Evolutionary conservation across 306 rosid species (phyloP), one percentile per base, ranked within the genome.

Genomic region (Casuarina glauca): DNA sequence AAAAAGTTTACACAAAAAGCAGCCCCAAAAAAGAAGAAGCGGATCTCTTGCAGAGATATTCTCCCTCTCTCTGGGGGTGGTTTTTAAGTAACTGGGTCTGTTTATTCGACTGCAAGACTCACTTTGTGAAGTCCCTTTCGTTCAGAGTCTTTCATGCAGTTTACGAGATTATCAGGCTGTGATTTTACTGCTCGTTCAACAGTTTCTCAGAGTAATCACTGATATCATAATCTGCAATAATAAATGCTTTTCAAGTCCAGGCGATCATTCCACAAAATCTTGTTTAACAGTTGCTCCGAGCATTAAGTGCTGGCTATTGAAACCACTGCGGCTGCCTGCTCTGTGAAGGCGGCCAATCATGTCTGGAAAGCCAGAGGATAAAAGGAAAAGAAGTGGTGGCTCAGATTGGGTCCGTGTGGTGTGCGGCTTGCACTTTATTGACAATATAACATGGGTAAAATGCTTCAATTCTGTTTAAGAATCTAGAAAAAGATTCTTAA

Each of bases 301-400:
- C 32, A 26, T 17, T 17, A 19, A 57, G 63, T 19, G 20, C 63
- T 39, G 17, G 49, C 38, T 35, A 66, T 42, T 66, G 7, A 66
- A 66, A 8, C 71, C 71, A 66, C 32, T 66, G 50, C 50, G 50
- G 49, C 48, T 66, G 71, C 49, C 3, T 66, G 70, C 2, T 13
- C 35, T 39, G 70, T 17, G 19, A 66, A 50, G 71, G 50, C 71
- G 71, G 71, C 71, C 50, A 16, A 17, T 66, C 70, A 17, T 66
- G 12, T 39, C 49, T 20, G 64, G 8, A 57, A n/a, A 36, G 9
- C 64, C 39, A 57, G 5, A 9, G 39, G 39, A 57, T 3, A n/a
- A 10, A 20, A 32, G 20, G 62, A 57, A 32, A 57, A 44, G n/a
- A 10, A n/a, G 13, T 61, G 42, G 42, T 32, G 4, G 43, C 69